Evolutionary conservation across 2,329 filamentous ascomycete genomes (phyloP), one percentile per base, ranked within the genome.

Genomic region (Pezicula carpinea): DNA sequence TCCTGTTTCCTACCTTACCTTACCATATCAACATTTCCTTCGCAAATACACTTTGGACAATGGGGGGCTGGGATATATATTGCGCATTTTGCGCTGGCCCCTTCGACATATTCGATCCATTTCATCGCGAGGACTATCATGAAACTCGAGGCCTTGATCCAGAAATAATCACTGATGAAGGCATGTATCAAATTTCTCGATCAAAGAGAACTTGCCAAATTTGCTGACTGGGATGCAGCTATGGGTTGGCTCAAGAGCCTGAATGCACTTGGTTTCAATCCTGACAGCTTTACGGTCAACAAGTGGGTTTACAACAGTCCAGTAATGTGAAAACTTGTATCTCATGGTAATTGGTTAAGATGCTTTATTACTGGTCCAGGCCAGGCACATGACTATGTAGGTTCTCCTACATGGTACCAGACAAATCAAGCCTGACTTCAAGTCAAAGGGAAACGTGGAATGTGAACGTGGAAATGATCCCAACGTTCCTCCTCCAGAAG

Each of bases 61-160:
- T 50, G 47, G 46, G 47, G 5, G 48, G 45, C 17, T 55, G 50
- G 50, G 39, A 49, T 29, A 26, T 49, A 19, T 38, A 51, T 21
- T 51, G 53, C 23, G 50, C 50, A 6, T 35, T 55, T 34, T 55
- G 53, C 38, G 46, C 40, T n/a, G 50, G 35, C 1, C 39, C 48
- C 2, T 49, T 53, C 23, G 11, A 29, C 39, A n/a, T 22, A 23
- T 39, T 21, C 39, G 34, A 47, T 32, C 26, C 46, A 2, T 52
- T 49, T n/a, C 36, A 32, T 19, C 22, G 34, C 15, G 41, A 47
- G 13, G 11, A 46, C 6, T 38, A 38, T 26, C 10, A 36, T 10
- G 39, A 40, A 5, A 33, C 10, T 14, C 33, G n/a, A 7, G 47
- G 39, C 2, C 51, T 44, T 35, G 44, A 51, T 40, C 23, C 15